Base-by-base conservation (phyloP, 306 rosid genomes). In the Dalbergia oliveri region DNA sequence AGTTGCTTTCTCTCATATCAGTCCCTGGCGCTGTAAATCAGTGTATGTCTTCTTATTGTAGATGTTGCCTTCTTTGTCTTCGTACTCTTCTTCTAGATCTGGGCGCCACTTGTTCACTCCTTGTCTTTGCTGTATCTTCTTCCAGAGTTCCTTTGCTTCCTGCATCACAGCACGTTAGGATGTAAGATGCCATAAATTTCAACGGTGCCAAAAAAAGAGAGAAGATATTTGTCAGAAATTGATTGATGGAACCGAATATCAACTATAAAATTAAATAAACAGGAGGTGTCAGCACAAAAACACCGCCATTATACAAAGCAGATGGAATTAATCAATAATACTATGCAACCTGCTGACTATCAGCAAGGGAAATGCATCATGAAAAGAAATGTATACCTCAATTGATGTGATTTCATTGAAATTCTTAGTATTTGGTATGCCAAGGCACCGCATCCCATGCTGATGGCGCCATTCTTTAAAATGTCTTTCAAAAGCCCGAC, bases 401-500 rank as follows among this genome's bases (percentile, higher is more conserved):
- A 95, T 95, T 57, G 99, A 95, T 67, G 96, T 95, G 81, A 95
- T 91, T 83, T 95, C 99, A 41, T 95, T 95, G 85, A 95, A 95
- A 82, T 95, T 95, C 88, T 95, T 95, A 44, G 99, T 95, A 84
- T 95, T 95, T 23, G 99, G 99, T 68, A 95, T 95, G 71, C 99
- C 99, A 62, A 95, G 99, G 86, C 99, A 95, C 47, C 99, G 97
- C 99, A 95, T 95, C 54, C 99, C 99, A 73, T 95, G 99, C 72
- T 95, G 99, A 85, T 95, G 99, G 49, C 99, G 98, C 99, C 99
- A 93, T 88, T 95, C 98, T 85, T 93, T 95, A 84, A 95, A 95
- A 83, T 95, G 99, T 39, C 99, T 89, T 79, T 95, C 99, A 82
- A 91, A 95, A 71, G 99, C 99, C 66, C 99, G 89, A 58, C 99